Base-by-base conservation (phyloP, 2,329 filamentous ascomycete genomes). In the Dactylonectria macrodidyma region DNA sequence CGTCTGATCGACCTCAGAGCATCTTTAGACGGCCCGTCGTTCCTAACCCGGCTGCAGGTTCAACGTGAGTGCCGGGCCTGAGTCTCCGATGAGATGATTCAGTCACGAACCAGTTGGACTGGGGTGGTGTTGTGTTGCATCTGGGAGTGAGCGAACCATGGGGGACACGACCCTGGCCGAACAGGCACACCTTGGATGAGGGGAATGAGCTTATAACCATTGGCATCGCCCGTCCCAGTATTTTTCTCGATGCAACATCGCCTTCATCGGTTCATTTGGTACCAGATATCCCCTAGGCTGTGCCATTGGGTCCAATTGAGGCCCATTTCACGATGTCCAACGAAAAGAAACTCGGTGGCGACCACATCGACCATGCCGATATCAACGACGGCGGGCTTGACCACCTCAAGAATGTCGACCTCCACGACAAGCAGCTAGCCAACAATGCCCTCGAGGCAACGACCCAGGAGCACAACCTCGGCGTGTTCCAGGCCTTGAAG, bases 361-460 rank as follows among this genome's bases (percentile, higher is more conserved):
- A 71, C 26, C 72, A 76, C 8, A 69, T 77, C 62, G 19, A 38
- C 24, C 76, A 74, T 19, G 58, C 81, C 60, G 79, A 81, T 70
- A 77, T 72, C 62, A 72, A 74, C 12, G 76, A 75, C 26, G 66
- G 72, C 52, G 76, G 75, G 11, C 75, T 80, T 65, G 71, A 74
- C 46, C 75, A 79, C 59, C 73, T 80, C 54, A 72, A 80, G 60
- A 70, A 81, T 69, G 80, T 75, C 54, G 75, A 76, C 59, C 71
- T 81, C 19, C 75, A 80, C 56, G 78, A 81, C 73, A 83, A 83
- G 75, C 73, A 74, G 3, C 78, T 83, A 66, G 80, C 78, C 66
- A 77, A 78, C 2, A 80, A 78, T 30, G 82, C 82, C 41, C 74
- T 77, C 5, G 78, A 81, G 66, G 76, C 78, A 22, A 83, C 80